Evolutionary conservation across 2,329 filamentous ascomycete genomes (phyloP).

Genomic region (Aaosphaeria pasadenensis): DNA sequence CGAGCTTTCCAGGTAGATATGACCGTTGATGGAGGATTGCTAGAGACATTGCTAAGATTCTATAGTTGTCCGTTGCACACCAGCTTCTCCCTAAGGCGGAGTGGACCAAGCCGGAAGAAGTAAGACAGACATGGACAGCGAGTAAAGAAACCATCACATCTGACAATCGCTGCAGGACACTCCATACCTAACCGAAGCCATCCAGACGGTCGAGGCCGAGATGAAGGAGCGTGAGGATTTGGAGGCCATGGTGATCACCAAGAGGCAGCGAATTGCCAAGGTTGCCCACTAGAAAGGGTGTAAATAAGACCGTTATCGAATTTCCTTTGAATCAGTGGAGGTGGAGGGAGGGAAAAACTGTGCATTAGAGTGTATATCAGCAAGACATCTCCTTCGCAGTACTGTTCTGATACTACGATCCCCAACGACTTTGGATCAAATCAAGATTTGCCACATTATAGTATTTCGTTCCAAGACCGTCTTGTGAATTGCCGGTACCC

Average conservation of each 20-base stretch:
- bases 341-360: constrained; percentile 14
- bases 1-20: constrained; percentile 78
- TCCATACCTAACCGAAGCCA: constrained; percentile 65
- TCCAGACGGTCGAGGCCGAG: constrained; percentile 67
- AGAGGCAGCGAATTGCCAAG: constrained; percentile 29
- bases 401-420: too few species aligned
- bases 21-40: neutral
- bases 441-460: too few species aligned
- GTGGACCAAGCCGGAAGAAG: constrained; percentile 67
- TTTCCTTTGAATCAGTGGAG: neutral
- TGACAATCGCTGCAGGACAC: constrained; percentile 52
- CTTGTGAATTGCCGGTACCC: too few species aligned
- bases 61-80: constrained; percentile 64
- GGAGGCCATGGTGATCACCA: constrained; percentile 62
- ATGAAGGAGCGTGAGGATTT: constrained; percentile 65
- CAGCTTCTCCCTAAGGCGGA: constrained; percentile 62
- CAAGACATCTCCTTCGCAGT: constrained; percentile 14
- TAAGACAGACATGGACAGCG: constrained; percentile 32
- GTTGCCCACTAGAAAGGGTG: neutral
- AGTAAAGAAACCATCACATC: neutral
- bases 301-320: too few species aligned
- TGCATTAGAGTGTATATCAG: constrained; percentile 42
- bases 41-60: constrained; percentile 13
- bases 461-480: too few species aligned
- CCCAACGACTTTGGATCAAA: too few species aligned